A percentile compares a stretch with the other conserved stretches of the same genome.
These are phyloP conservation scores for Globomyces sp. DNA, from an alignment of 371 early-diverging fungal genomes.

Conservation along the genomic window DNA sequence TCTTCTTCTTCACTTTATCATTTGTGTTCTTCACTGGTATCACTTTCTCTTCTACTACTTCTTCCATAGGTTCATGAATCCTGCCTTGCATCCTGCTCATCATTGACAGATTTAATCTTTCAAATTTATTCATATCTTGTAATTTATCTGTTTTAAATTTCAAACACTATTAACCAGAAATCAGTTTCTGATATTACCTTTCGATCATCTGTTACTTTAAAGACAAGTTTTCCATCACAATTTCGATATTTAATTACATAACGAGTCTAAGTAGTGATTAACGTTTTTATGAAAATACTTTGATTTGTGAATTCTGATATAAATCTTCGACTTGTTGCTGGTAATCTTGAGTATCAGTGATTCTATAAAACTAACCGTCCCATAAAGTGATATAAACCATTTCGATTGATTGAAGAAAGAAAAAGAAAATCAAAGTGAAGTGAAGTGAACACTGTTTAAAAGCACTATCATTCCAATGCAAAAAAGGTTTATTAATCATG, in stretches of 20 bases:
- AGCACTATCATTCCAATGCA: too few species aligned
- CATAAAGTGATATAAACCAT: too few species aligned
- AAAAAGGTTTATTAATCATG: too few species aligned
- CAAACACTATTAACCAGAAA: background rate
- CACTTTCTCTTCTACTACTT: background rate
- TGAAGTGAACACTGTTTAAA: too few species aligned
- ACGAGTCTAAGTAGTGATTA: background rate
- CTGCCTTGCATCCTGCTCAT: background rate
- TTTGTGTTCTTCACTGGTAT: background rate
- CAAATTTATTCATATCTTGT: conserved; percentile 2
- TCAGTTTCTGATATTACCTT: background rate
- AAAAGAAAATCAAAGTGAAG: too few species aligned
- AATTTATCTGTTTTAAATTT: conserved; percentile 7
- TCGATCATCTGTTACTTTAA: background rate
- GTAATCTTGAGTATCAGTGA: too few species aligned
- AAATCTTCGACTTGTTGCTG: too few species aligned
- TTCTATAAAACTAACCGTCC: too few species aligned
- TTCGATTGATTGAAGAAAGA: too few species aligned
- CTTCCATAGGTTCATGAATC: background rate
- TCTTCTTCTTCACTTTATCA: conserved; percentile 1
- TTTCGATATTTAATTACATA: background rate
- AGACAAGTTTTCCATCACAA: background rate
- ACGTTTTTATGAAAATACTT: too few species aligned
- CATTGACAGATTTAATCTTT: background rate
- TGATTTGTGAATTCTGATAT: too few species aligned